These are phyloP conservation scores for Rhodotorula mucilaginosa DNA, from an alignment of 1,284 basidiomycete genomes.

Conservation along the genomic window DNA sequence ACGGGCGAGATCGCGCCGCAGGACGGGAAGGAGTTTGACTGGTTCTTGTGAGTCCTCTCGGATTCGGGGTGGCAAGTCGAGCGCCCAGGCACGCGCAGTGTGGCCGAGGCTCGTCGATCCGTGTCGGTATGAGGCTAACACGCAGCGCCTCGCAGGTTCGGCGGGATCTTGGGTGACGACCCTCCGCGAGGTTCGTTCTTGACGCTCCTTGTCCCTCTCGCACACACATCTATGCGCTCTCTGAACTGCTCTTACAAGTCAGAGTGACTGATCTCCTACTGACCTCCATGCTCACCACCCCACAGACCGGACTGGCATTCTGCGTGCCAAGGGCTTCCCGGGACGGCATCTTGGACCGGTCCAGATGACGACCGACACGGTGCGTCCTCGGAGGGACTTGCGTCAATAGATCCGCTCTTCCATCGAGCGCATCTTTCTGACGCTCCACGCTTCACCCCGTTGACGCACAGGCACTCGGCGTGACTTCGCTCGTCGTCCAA, in stretches of 20 bases:
- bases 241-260: not conserved
- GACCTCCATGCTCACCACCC: not conserved
- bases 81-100: too few species aligned
- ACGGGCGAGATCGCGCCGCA: constrained; percentile 64
- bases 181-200: constrained; percentile 68
- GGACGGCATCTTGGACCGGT: constrained; percentile 72
- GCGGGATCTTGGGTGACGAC: constrained; percentile 68
- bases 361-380: constrained; percentile 82
- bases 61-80: not conserved
- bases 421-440: too few species aligned
- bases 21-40: constrained; percentile 71
- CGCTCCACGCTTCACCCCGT: not conserved
- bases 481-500: constrained; percentile 77
- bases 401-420: not conserved
- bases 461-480: constrained; percentile 65
- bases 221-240: too few species aligned
- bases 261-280: too few species aligned
- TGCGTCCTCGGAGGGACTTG: not conserved
- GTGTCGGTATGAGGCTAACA: too few species aligned
- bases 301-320: constrained; percentile 66
- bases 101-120: too few species aligned
- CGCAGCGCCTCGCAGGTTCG: constrained; percentile 30
- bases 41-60: constrained; percentile 72
- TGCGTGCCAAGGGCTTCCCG: constrained; percentile 82
- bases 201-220: not conserved